A percentile compares a stretch with the other conserved stretches of the same genome.
Conservation (phyloP, 2,329 filamentous ascomycete species). For the Xylariaceae sp. region DNA sequence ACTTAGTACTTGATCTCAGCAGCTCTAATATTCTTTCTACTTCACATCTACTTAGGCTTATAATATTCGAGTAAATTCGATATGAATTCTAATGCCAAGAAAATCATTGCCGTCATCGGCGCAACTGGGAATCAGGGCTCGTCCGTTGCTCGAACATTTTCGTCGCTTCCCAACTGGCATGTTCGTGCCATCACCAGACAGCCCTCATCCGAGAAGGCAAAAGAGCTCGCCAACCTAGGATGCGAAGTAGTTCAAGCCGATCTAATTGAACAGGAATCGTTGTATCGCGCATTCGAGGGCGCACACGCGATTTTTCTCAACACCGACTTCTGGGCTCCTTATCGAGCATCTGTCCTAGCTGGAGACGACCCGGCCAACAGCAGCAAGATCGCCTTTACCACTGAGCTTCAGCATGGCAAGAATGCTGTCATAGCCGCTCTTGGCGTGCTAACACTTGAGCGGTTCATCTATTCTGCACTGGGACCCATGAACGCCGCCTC, state of each 20-base stretch:
- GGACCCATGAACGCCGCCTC: slow-evolving; percentile 27
- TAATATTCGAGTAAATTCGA: background rate
- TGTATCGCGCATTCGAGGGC: slow-evolving; percentile 27
- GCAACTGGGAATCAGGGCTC: slow-evolving; percentile 32
- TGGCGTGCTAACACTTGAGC: slow-evolving; percentile 39
- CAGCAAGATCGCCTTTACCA: slow-evolving; percentile 13
- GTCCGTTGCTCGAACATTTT: slow-evolving; percentile 29
- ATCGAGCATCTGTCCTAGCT: slow-evolving; percentile 7
- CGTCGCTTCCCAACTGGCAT: slow-evolving; percentile 22
- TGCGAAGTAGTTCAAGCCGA: slow-evolving; percentile 29
- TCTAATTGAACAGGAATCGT: slow-evolving; percentile 15
- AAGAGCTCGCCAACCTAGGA: slow-evolving; percentile 21
- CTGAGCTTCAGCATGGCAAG: slow-evolving; percentile 32
- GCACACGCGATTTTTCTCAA: slow-evolving; percentile 33
- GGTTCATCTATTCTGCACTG: slow-evolving; percentile 34
- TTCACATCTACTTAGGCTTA: background rate
- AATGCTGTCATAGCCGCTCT: slow-evolving; percentile 39
- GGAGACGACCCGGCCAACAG: slow-evolving; percentile 16
- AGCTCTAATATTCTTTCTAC: background rate
- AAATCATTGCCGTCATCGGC: slow-evolving; percentile 30
- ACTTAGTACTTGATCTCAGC: background rate
- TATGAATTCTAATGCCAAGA: slow-evolving; percentile 19
- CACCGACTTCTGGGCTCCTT: slow-evolving; percentile 29
- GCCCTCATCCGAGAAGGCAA: slow-evolving; percentile 17
- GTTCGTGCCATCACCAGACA: slow-evolving; percentile 29